Evolutionary conservation across 176 grass and related monocot species (phyloP), one percentile per base, ranked within the genome.

Genomic region (Oryza australiensis): DNA sequence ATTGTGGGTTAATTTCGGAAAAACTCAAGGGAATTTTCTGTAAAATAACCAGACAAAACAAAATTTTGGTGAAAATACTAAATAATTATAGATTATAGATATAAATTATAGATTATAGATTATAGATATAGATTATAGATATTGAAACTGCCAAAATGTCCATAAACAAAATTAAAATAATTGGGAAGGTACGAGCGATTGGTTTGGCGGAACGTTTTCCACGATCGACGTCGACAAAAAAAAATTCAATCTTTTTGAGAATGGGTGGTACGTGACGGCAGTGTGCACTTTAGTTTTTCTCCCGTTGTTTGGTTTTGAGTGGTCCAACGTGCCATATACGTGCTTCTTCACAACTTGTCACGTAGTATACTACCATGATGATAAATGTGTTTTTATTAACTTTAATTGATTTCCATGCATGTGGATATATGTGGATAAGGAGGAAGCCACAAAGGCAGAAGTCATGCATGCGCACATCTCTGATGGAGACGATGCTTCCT

Each of bases 381-480:
- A 9, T 22, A 65, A 40, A 20, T 60, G 49, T 23, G 33, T 23
- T 11, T 72, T 26, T 45, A 5, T 26, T 24, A 46, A 7, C n/a
- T 49, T 37, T 37, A 8, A 37, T 37, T 72, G 4, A 48, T 48
- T 14, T 38, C 22, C 15, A 72, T 51, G 3, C 53, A 51, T 63
- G 63, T 30, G 66, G 33, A 28, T 73, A 37, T 37, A 37, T 41
- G 24, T 28, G 33, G 84, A 86, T 73, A 66, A 73, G 76, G 59
- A 42, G 7, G 30, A 7, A 45, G 66, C 45, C 30, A 22, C 42
- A 1, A 60, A 48, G 3, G 68, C 20, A 6, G 33, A 20, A 41
- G 38, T n/a, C n/a, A n/a, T n/a, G n/a, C n/a, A n/a, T n/a, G n/a
- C n/a, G n/a, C n/a, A n/a, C 13, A 48, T 48, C 4, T 48, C 13